Evolutionary conservation across 2,329 filamentous ascomycete genomes (phyloP).

Genomic region (Fusarium anguioides): DNA sequence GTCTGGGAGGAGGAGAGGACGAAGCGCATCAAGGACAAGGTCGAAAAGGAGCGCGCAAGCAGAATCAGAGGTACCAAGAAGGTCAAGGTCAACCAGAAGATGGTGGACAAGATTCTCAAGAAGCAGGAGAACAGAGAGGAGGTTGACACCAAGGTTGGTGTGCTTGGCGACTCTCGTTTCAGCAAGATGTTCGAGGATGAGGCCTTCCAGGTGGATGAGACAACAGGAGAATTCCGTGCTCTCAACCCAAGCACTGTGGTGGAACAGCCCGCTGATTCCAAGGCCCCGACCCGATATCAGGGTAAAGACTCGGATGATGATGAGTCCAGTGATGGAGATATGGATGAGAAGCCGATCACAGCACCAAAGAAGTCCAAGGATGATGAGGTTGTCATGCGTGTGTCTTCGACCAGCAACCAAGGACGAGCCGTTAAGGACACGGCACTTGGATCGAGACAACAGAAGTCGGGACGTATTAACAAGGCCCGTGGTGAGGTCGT

Average conservation of each 20-base stretch:
- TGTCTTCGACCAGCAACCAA: constrained; percentile 75
- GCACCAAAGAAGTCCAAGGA: constrained; percentile 47
- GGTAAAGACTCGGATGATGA: constrained; percentile 58
- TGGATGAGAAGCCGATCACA: constrained; percentile 43
- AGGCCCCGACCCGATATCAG: constrained; percentile 53
- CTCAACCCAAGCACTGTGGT: constrained; percentile 87
- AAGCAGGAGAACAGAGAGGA: constrained; percentile 69
- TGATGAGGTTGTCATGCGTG: constrained; percentile 68
- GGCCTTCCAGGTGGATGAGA: constrained; percentile 93
- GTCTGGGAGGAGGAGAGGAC: constrained; percentile 91
- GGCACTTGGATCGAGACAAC: constrained; percentile 66
- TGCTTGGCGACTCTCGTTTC: constrained; percentile 90
- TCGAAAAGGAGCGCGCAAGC: constrained; percentile 95
- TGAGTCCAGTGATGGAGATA: constrained; percentile 57
- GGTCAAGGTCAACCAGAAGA: constrained; percentile 92
- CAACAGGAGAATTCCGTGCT: constrained; percentile 83
- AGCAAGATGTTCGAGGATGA: constrained; percentile 89
- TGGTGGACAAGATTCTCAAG: constrained; percentile 79
- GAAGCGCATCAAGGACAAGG: constrained; percentile 92
- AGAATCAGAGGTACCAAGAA: constrained; percentile 95
- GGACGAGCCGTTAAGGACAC: constrained; percentile 66
- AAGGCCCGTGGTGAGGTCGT: constrained; percentile 64
- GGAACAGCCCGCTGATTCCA: constrained; percentile 48
- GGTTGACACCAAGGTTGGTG: constrained; percentile 69
- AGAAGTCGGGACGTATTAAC: constrained; percentile 59